Base-by-base conservation (phyloP, 345 rosid genomes). In the Salix exigua region DNA sequence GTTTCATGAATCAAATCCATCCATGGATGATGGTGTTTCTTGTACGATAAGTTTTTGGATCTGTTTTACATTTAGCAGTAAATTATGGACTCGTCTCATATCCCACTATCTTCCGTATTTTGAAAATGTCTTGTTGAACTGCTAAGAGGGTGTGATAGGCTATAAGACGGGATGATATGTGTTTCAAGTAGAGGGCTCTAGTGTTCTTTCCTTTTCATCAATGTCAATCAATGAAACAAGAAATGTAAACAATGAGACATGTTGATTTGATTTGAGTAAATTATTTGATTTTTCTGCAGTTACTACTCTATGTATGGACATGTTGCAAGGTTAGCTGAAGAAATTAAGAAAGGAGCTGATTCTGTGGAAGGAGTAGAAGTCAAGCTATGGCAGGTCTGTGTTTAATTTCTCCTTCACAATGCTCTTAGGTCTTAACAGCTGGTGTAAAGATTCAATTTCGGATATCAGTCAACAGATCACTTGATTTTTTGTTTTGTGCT, bases 241-340 rank as follows among this genome's bases (percentile, higher is more conserved):
- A 26, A 48, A 67, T 7, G 31, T 55, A 55, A 58, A 28, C 75
- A 18, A 66, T 73, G n/a, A 72, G 66, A 30, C 33, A 30, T 30
- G 31, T 30, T 30, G 31, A 30, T 30, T 30, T 30, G 31, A 30
- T 30, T 30, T 30, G 6, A 37, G 70, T 53, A 48, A 26, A 35
- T 11, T 73, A 6, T 30, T 51, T 72, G 18, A 53, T 80, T 76
- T 8, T 42, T 75, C 37, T 44, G 75, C 86, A 95, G 99, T 83
- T 95, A 93, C 87, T 93, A 95, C 84, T 93, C 99, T 74, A 95
- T 89, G 97, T 93, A 95, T 60, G 99, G 99, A 72, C 99, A 95
- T 81, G 99, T 95, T 37, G 94, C 89, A 87, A 90, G 75, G 76
- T 85, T 95, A 75, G 99, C 99, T 44, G 94, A 95, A 85, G 97